phyloP scores from a whole-genome alignment of 768 basidiomycete genomes.

The Tephrocybe sp. region DNA sequence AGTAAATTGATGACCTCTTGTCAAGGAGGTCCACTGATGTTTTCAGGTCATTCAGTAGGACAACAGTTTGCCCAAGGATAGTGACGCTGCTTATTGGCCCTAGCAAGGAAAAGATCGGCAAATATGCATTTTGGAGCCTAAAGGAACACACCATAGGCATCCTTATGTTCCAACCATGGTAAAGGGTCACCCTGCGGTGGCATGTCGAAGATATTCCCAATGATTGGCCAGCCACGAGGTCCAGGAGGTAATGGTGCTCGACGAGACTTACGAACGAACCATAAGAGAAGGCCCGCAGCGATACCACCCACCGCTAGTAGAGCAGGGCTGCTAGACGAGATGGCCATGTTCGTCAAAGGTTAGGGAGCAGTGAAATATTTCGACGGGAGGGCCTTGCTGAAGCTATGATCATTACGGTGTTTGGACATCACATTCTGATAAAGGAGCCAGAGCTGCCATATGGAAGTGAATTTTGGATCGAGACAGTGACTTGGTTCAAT shows the following conservation, averaged over 20 bases:
- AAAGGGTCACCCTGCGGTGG: constrained; percentile 21
- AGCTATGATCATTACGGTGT: no score
- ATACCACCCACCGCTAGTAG: not conserved
- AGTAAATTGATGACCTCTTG: constrained; percentile 31
- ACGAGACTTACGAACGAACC: not conserved
- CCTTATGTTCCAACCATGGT: constrained; percentile 21
- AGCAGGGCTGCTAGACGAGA: not conserved
- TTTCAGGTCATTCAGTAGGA: constrained; percentile 27
- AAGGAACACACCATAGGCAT: constrained; percentile 17
- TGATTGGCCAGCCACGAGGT: constrained; percentile 29
- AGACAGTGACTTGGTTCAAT: no score
- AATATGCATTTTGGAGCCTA: not conserved
- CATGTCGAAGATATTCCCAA: constrained; percentile 33
- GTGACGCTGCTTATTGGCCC: constrained; percentile 24
- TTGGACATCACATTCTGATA: no score
- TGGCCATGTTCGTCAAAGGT: not conserved
- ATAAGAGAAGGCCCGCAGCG: not conserved
- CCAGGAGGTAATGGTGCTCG: constrained; percentile 27
- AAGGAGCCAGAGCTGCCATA: no score
- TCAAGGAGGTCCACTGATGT: constrained; percentile 35
- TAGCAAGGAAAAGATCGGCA: not conserved
- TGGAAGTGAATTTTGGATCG: no score
- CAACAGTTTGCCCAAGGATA: constrained; percentile 23
- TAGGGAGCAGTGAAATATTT: no score
- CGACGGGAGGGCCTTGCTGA: no score